Evolutionary conservation across 257 asterid species (phyloP).

Genomic region (Solanum ossicruentum): DNA sequence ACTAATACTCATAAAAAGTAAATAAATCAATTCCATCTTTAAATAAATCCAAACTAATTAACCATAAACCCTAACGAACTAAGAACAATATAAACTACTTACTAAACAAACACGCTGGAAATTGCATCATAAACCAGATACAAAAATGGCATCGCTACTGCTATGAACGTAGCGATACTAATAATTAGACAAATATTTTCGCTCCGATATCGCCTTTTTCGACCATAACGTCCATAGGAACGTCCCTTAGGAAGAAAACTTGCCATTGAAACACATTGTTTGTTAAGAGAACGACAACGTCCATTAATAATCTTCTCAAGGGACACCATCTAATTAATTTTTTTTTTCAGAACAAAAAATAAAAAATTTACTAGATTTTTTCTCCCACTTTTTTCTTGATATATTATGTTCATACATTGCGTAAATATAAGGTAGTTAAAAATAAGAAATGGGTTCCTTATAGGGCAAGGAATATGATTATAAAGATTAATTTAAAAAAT

Average conservation of each 20-base stretch:
- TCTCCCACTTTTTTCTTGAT: no score
- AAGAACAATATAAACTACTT: not conserved
- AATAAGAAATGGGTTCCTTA: not conserved
- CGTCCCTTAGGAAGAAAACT: not conserved
- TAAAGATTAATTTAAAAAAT: not conserved
- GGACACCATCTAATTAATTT: conserved; percentile 7
- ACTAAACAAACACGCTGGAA: not conserved
- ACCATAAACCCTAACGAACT: not conserved
- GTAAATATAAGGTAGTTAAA: not conserved
- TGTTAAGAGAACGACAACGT: not conserved
- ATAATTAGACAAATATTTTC: not conserved
- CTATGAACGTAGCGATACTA: not conserved
- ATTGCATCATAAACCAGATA: not conserved
- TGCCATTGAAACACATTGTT: not conserved
- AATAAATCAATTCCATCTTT: not conserved
- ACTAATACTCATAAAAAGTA: not conserved
- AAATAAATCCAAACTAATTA: not conserved
- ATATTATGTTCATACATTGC: not conserved
- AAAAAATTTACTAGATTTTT: no score
- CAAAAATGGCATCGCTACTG: not conserved
- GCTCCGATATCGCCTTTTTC: not conserved
- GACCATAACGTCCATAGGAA: not conserved
- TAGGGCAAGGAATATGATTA: not conserved
- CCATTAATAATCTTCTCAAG: conserved; percentile 19
- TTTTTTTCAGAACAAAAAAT: no score